Base-by-base conservation (phyloP, 768 basidiomycete genomes). In the Hygrocybe coccinea region DNA sequence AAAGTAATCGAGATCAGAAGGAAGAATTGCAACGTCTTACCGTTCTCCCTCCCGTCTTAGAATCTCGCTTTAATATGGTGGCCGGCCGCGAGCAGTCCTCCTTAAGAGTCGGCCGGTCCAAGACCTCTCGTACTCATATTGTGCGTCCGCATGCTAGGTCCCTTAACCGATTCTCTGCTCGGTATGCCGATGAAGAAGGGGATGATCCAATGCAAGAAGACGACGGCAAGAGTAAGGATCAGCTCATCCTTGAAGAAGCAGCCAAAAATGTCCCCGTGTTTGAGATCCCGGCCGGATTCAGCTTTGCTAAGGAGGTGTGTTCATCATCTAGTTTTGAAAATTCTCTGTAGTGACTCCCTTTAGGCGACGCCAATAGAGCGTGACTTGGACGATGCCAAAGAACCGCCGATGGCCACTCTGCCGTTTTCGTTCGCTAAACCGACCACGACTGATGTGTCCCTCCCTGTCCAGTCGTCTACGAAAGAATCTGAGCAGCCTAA, bases 81-180 rank as follows among this genome's bases (percentile, higher is more conserved):
- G 72, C 19, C 38, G 36, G 38, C 21, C 51, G 37, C 12, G 21
- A 35, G 8, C 52, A 45, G 21, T 86, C 85, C 24, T 85, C 84
- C 15, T 71, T 87, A 52, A 81, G 87, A 50, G 84, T 88, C 22
- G 86, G 87, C 15, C 80, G 86, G 39, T 74, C 74, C 19, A 83
- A 80, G 67, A 74, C 64, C 3, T 71, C 76, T 11, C 79, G 86
- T 38, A 80, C 76, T 57, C 85, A 87, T 61, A 74, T 86, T 38
- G 74, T 75, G n/a, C 80, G 84, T 11, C 84, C 86, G 12, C 64
- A 69, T 15, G 67, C 75, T 38, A 37, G 59, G 37, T 10, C 46
- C n/a, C 79, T 73, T 57, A 75, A 77, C 33, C 81, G 79, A 60
- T 91, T 85, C 62, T 89, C 88, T 3, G 88, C 88, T 5, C 77